These are phyloP conservation scores for Paramecium primaurelia DNA, from an alignment of 73 alveolate species.

Conservation along the genomic window DNA sequence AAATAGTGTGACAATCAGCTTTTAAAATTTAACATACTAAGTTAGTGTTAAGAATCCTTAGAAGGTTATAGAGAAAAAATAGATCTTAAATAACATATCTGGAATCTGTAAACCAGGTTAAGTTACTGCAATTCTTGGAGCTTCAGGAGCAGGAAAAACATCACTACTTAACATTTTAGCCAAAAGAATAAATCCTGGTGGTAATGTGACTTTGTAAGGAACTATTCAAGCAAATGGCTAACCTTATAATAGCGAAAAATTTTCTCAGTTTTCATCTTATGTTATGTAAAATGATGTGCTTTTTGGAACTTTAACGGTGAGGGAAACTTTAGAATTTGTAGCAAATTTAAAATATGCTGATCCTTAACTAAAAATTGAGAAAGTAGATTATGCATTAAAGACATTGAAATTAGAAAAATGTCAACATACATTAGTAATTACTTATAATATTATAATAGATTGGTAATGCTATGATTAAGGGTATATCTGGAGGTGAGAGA, in stretches of 20 bases:
- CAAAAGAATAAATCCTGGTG: constrained; percentile 67
- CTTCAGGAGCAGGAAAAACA: constrained; percentile 96
- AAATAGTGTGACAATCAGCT: background rate
- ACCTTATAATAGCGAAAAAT: constrained; percentile 64
- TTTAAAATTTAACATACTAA: background rate
- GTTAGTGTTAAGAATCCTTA: background rate
- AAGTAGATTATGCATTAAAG: constrained; percentile 72
- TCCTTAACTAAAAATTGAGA: constrained; percentile 62
- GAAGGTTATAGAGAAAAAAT: background rate
- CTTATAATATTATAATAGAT: constrained; percentile 44
- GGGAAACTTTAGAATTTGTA: constrained; percentile 82
- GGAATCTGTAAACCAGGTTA: constrained; percentile 85
- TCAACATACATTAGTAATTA: constrained; percentile 18
- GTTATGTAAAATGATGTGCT: constrained; percentile 88
- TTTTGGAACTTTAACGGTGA: constrained; percentile 81
- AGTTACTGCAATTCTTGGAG: constrained; percentile 89
- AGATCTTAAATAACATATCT: constrained; percentile 72
- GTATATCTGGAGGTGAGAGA: constrained; percentile 75
- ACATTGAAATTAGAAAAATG: constrained; percentile 77
- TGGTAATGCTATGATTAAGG: constrained; percentile 66
- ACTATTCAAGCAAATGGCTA: constrained; percentile 77
- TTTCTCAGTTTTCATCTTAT: constrained; percentile 75
- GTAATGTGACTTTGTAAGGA: constrained; percentile 74
- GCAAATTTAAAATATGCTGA: constrained; percentile 81
- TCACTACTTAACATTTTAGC: constrained; percentile 83